A percentile compares a stretch with the other conserved stretches of the same genome.
Conservation (phyloP, 2,329 filamentous ascomycete genomes). For the Sclerotinia spermophila region DNA sequence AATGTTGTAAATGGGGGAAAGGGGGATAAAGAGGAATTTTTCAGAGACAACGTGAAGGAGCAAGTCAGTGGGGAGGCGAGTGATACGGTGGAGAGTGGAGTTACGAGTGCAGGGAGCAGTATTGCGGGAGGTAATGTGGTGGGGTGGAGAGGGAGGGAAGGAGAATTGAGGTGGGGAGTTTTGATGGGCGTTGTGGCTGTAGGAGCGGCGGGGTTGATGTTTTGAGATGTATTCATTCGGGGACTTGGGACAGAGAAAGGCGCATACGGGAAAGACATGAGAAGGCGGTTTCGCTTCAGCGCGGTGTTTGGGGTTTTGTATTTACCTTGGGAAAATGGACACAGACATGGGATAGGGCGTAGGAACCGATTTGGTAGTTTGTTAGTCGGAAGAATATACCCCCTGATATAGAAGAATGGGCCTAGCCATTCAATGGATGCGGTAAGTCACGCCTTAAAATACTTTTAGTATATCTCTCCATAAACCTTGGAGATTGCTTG, state of each 20-base stretch:
- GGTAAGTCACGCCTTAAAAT: neutral
- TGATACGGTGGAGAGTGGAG: constrained; percentile 31
- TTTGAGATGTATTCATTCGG: neutral
- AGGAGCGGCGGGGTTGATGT: neutral
- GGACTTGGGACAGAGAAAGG: neutral
- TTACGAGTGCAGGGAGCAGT: neutral
- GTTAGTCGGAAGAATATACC: neutral
- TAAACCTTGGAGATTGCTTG: no score
- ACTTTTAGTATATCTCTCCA: no score
- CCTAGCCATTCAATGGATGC: neutral
- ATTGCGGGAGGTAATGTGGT: neutral
- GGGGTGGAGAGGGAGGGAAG: neutral
- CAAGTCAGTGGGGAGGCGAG: constrained; percentile 25
- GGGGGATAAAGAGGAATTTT: constrained; percentile 48
- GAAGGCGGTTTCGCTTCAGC: neutral
- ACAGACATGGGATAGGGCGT: neutral
- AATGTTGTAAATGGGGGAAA: constrained; percentile 48
- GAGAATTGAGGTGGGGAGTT: neutral
- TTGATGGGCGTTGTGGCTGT: neutral
- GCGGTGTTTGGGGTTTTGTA: neutral
- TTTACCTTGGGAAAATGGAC: neutral
- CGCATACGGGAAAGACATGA: neutral
- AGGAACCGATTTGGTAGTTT: neutral
- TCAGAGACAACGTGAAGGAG: constrained; percentile 38
- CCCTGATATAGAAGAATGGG: neutral